Evolutionary conservation across 202 grass and related monocot species (phyloP).

Genomic region (Alloteropsis angusta): DNA sequence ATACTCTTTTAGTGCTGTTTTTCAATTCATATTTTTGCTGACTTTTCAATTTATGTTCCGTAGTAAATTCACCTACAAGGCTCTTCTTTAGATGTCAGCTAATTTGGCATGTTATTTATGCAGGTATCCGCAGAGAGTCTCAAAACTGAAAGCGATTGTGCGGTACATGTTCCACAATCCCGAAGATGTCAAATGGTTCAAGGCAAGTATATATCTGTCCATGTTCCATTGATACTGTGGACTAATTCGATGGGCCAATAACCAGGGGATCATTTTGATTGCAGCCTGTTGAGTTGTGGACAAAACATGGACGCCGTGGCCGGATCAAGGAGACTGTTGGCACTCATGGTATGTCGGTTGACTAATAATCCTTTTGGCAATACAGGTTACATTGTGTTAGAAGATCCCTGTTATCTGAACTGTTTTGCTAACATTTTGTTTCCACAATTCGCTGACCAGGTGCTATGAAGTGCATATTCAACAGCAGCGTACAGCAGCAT

Average conservation of each 20-base stretch:
- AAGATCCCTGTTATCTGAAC: neutral
- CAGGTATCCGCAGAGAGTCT: slow-evolving; percentile 93
- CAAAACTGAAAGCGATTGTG: slow-evolving; percentile 80
- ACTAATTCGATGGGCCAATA: neutral
- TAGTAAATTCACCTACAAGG: neutral
- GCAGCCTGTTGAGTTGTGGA: slow-evolving; percentile 83
- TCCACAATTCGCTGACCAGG: slow-evolving; percentile 29
- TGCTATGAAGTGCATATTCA: slow-evolving; percentile 89
- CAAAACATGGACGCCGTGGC: slow-evolving; percentile 80
- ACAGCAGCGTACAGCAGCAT: slow-evolving; percentile 72
- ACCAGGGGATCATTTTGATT: slow-evolving; percentile 14
- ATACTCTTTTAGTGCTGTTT: neutral
- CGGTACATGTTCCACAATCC: slow-evolving; percentile 93
- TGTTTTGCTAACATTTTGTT: neutral
- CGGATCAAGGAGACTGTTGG: slow-evolving; percentile 92
- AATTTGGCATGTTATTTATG: slow-evolving; percentile 4
- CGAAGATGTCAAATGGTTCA: slow-evolving; percentile 91
- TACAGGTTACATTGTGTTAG: neutral
- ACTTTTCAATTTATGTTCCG: neutral
- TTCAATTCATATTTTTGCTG: neutral
- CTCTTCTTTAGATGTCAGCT: neutral
- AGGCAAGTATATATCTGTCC: slow-evolving; percentile 46
- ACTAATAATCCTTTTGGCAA: neutral
- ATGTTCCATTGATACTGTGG: neutral
- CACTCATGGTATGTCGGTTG: slow-evolving; percentile 66